phyloP scores from a whole-genome alignment of 202 grass and related monocot genomes.

The Musa balbisiana region DNA sequence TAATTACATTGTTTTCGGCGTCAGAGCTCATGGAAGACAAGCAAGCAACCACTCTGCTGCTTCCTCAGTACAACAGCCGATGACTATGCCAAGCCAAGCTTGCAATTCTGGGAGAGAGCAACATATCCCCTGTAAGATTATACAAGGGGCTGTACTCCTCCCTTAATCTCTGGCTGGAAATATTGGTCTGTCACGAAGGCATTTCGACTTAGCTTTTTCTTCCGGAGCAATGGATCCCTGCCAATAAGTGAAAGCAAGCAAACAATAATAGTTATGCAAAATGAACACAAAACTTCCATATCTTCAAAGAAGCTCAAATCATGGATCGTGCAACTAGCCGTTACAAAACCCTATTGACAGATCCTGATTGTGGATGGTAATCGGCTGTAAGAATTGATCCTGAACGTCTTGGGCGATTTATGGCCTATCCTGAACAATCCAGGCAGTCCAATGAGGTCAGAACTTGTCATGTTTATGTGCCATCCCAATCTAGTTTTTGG shows the following conservation, averaged over 20 bases:
- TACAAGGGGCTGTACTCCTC: background rate
- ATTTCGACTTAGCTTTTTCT: background rate
- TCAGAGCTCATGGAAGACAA: background rate
- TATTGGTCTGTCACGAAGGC: background rate
- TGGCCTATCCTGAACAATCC: too few species aligned
- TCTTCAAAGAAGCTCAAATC: too few species aligned
- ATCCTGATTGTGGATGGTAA: too few species aligned
- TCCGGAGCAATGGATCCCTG: background rate
- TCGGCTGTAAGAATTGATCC: too few species aligned
- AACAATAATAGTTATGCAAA: background rate
- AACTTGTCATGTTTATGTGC: too few species aligned
- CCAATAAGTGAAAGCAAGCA: background rate
- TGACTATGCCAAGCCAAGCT: background rate
- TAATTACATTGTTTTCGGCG: background rate
- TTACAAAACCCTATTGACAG: too few species aligned
- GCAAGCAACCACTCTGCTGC: background rate
- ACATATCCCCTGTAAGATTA: background rate
- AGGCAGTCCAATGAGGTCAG: too few species aligned
- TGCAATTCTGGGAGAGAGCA: background rate
- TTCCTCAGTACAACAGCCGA: background rate
- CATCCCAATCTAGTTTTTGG: too few species aligned
- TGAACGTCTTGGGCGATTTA: too few species aligned
- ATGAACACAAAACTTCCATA: background rate
- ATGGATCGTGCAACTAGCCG: too few species aligned
- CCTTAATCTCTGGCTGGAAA: background rate